phyloP scores from a whole-genome alignment of 2,329 filamentous ascomycete species.

The Epichloe elymi region DNA sequence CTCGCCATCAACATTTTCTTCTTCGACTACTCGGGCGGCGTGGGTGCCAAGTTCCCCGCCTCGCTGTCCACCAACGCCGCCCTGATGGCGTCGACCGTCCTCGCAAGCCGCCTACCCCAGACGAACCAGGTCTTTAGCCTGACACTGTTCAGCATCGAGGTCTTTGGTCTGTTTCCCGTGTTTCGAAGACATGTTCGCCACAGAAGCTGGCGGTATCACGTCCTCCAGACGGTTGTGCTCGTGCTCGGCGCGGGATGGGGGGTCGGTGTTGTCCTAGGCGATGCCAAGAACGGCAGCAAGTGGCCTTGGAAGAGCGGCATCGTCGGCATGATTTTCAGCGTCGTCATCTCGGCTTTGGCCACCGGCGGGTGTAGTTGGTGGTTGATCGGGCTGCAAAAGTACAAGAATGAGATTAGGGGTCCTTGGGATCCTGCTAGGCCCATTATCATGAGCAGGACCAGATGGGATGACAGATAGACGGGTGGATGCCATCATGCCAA shows the following conservation, averaged over 20 bases:
- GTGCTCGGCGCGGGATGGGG: constrained; percentile 66
- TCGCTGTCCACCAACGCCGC: constrained; percentile 87
- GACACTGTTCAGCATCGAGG: constrained; percentile 91
- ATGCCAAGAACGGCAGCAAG: constrained; percentile 24
- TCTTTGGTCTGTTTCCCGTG: constrained; percentile 95
- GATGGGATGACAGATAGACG: constrained; percentile 29
- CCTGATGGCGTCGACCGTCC: constrained; percentile 88
- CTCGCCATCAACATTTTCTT: constrained; percentile 94
- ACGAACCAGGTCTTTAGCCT: constrained; percentile 92
- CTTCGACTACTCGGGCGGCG: constrained; percentile 80
- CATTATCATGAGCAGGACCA: constrained; percentile 57
- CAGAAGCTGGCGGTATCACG: constrained; percentile 69
- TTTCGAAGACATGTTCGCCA: constrained; percentile 81
- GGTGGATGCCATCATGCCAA: too few species aligned
- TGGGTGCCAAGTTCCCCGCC: constrained; percentile 51
- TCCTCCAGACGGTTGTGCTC: constrained; percentile 60
- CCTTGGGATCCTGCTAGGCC: constrained; percentile 95
- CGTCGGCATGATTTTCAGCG: constrained; percentile 63
- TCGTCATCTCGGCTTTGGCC: constrained; percentile 58
- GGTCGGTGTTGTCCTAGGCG: constrained; percentile 53
- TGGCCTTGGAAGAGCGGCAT: constrained; percentile 44
- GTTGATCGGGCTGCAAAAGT: constrained; percentile 92
- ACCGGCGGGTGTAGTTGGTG: constrained; percentile 97
- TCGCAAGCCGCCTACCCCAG: constrained; percentile 76
- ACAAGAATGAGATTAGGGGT: constrained; percentile 97